A percentile compares a stretch with the other conserved stretches of the same genome.
Conservation (phyloP, 164 flowering plant species). For the Cinnamomum chago region DNA sequence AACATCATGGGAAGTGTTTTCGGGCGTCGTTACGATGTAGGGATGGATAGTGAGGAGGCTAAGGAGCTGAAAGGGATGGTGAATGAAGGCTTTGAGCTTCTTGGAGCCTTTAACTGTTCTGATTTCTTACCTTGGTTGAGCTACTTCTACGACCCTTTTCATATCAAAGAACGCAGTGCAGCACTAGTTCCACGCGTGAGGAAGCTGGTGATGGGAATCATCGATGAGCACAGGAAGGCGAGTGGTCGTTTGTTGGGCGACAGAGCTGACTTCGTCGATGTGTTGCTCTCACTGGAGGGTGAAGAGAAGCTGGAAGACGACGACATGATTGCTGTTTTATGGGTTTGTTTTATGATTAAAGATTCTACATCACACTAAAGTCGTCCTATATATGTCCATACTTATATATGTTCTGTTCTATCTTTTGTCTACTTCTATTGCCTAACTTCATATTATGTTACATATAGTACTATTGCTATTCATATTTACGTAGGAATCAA, state of each 20-base stretch:
- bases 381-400: background rate
- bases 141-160: constrained; percentile 43
- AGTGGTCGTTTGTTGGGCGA: constrained; percentile 2
- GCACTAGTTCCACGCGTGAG: constrained; percentile 55
- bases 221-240: constrained; percentile 29
- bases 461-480: too few relatives aligned
- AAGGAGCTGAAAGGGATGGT: constrained; percentile 48
- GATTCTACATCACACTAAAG: too few relatives aligned
- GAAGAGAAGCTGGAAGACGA: constrained; percentile 49
- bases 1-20: constrained; percentile 67
- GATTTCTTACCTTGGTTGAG: constrained; percentile 63
- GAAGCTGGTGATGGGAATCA: constrained; percentile 37
- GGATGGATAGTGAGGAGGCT: constrained; percentile 15
- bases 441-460: too few relatives aligned
- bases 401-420: background rate
- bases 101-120: constrained; percentile 76
- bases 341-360: constrained; percentile 34
- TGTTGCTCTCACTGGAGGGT: constrained; percentile 47
- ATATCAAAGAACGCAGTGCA: constrained; percentile 36
- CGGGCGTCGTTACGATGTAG: constrained; percentile 41
- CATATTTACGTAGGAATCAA: too few relatives aligned
- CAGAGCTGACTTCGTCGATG: constrained; percentile 48
- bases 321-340: constrained; percentile 60
- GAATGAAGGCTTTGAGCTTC: constrained; percentile 67
- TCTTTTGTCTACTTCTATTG: too few relatives aligned